Conservation (phyloP, 2,329 filamentous ascomycete species). For the Fusarium siculi region DNA sequence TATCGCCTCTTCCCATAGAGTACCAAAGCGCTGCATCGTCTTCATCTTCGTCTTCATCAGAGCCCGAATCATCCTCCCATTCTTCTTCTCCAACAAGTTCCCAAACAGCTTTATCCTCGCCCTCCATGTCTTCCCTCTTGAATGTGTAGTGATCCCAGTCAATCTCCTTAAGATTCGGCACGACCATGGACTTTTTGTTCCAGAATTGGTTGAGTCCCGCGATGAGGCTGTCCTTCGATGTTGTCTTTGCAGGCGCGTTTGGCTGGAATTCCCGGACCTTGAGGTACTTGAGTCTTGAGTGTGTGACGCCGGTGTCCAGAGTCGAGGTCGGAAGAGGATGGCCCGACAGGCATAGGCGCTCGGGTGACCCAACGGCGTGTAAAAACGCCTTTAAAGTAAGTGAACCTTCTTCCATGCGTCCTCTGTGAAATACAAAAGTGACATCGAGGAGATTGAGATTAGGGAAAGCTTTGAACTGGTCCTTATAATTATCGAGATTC, state of each 20-base stretch:
- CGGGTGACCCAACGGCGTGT: constrained; percentile 22
- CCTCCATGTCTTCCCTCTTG: constrained; percentile 18
- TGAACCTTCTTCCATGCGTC: constrained; percentile 6
- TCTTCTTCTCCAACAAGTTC: constrained; percentile 18
- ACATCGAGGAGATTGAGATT: constrained; percentile 12
- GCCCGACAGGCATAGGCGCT: constrained; percentile 6
- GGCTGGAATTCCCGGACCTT: constrained; percentile 1
- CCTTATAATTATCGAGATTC: constrained; percentile 12
- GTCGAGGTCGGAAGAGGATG: neutral
- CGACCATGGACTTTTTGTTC: neutral
- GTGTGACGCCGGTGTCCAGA: constrained; percentile 1
- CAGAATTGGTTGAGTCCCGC: constrained; percentile 15
- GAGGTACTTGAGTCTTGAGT: constrained; percentile 17
- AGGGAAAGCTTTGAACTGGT: constrained; percentile 23
- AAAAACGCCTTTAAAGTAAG: constrained; percentile 14
- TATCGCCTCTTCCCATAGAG: neutral
- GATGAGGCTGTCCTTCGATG: neutral
- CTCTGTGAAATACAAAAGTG: neutral
- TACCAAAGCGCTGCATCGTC: neutral
- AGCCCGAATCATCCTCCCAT: constrained; percentile 27
- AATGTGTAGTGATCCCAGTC: constrained; percentile 33
- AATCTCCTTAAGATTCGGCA: constrained; percentile 21
- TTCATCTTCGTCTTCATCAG: neutral
- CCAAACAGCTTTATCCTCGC: constrained; percentile 21
- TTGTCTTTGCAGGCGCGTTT: neutral